Percentiles rank a stretch among this genome's conserved stretches.
phyloP scores from a whole-genome alignment of 73 alveolate genomes.

The Tetrahymena borealis region DNA sequence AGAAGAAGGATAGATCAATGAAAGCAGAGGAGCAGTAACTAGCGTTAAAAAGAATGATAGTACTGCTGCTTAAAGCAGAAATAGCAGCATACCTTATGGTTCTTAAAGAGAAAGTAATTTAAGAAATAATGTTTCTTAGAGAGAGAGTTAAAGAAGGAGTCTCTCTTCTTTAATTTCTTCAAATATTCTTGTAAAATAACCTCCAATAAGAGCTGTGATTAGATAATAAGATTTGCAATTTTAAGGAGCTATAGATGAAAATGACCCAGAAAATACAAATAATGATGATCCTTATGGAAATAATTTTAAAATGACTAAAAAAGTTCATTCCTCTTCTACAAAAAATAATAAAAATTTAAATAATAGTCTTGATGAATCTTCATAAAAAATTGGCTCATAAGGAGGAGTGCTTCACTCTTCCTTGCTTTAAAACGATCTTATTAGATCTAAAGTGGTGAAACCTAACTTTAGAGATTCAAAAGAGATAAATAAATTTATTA shows the following conservation, averaged over 20 bases:
- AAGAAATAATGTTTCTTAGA: neutral
- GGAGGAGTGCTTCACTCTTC: neutral
- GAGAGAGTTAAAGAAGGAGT: neutral
- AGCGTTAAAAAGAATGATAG: neutral
- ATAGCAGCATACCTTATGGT: neutral
- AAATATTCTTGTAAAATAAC: neutral
- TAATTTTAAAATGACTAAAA: neutral
- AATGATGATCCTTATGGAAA: neutral
- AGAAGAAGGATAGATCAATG: neutral
- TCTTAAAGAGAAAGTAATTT: neutral
- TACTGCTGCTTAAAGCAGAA: neutral
- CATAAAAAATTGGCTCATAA: neutral
- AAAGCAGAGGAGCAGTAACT: neutral
- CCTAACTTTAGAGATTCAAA: neutral
- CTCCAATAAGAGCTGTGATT: neutral
- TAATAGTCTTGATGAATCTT: neutral
- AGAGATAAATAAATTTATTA: neutral
- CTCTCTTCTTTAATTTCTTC: neutral
- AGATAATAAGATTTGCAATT: neutral
- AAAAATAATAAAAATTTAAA: neutral
- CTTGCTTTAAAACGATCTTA: neutral
- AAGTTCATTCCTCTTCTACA: neutral
- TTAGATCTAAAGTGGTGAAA: neutral
- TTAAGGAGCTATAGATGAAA: neutral
- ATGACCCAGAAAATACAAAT: neutral